Conservation (phyloP, 1,284 basidiomycete genomes). For the Ceratobasidium theobromae region DNA sequence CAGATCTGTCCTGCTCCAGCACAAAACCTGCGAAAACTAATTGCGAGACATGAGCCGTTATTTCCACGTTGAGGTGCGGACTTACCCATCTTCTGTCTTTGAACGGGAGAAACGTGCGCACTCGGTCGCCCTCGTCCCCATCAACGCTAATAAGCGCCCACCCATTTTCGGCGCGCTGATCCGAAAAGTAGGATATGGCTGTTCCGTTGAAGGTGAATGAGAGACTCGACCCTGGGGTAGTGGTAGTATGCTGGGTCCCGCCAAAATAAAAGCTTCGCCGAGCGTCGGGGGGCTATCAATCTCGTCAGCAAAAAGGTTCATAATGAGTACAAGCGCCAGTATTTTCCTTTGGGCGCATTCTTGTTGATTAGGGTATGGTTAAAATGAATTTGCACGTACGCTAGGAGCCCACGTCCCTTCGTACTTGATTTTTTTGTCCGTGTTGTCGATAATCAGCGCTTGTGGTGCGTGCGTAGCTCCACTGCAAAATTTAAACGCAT, state of each 20-base stretch:
- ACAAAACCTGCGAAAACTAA: neutral
- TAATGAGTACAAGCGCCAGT: too few species aligned
- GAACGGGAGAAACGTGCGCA: neutral
- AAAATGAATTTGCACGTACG: too few species aligned
- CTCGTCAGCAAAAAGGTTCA: too few species aligned
- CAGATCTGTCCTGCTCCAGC: slow-evolving; percentile 3
- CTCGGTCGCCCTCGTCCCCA: neutral
- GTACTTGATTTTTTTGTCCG: too few species aligned
- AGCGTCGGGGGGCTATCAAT: too few species aligned
- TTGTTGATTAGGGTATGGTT: too few species aligned
- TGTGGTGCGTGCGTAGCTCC: too few species aligned
- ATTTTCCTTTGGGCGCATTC: too few species aligned
- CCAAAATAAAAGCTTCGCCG: too few species aligned
- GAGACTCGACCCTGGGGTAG: neutral
- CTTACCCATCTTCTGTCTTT: neutral
- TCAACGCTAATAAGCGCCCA: neutral
- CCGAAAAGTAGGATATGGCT: slow-evolving; percentile 25
- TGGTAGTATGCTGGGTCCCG: slow-evolving; percentile 7
- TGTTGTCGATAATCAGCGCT: too few species aligned
- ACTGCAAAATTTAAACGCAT: too few species aligned
- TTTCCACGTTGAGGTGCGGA: neutral
- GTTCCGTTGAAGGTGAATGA: slow-evolving; percentile 10
- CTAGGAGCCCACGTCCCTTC: too few species aligned
- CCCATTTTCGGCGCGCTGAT: neutral
- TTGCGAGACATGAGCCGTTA: neutral